phyloP scores from a whole-genome alignment of 306 rosid species.

The Gastrolobium bilobum region DNA sequence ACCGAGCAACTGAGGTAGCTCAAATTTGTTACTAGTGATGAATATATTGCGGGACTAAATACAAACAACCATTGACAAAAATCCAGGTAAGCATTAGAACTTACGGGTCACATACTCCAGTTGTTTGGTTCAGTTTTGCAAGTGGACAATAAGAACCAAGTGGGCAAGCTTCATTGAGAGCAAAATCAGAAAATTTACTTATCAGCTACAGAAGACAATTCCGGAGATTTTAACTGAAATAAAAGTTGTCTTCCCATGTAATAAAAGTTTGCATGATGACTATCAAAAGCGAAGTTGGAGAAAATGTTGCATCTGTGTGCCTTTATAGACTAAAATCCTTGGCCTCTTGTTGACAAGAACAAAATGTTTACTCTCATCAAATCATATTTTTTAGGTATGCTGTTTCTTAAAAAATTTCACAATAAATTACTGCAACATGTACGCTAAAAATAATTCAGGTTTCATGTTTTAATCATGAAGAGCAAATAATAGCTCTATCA shows the following conservation, averaged over 20 bases:
- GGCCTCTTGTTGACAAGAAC: not conserved
- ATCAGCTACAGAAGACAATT: conserved; percentile 15
- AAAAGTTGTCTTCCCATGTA: not conserved
- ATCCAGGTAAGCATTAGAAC: conserved; percentile 46
- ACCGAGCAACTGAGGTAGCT: not conserved
- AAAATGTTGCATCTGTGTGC: not conserved
- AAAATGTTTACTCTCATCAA: not conserved
- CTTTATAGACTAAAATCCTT: not conserved
- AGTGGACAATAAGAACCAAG: conserved; percentile 84
- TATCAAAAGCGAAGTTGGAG: not conserved
- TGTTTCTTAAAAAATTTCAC: not conserved
- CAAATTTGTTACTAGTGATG: not conserved
- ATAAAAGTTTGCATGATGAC: not conserved
- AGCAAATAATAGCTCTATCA: not conserved
- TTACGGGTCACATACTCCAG: conserved; percentile 89
- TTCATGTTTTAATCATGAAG: not conserved
- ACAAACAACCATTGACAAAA: conserved; percentile 32
- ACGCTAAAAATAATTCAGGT: not conserved
- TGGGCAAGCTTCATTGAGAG: conserved; percentile 82
- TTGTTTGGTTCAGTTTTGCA: conserved; percentile 62
- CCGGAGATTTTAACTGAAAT: conserved; percentile 28
- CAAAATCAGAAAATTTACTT: conserved; percentile 36
- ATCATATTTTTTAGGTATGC: not conserved
- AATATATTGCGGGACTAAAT: no score
- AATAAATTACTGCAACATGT: not conserved